These are phyloP conservation scores for Gossypium armourianum DNA, from an alignment of 441 rosid genomes.

Conservation along the genomic window DNA sequence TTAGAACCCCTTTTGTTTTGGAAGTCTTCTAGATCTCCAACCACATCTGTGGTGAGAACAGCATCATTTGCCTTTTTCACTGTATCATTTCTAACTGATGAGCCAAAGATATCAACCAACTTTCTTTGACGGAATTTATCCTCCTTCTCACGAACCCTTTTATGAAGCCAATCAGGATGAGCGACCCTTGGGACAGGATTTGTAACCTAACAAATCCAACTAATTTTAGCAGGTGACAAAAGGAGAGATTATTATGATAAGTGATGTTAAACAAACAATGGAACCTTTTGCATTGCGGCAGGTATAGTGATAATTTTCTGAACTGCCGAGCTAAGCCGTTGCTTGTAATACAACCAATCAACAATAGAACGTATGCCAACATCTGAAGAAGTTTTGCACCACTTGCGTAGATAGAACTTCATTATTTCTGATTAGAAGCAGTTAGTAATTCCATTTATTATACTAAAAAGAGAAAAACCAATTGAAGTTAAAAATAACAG, in stretches of 20 bases:
- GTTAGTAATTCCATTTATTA: conserved; percentile 19
- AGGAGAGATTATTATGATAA: conserved; percentile 14
- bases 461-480: conserved; percentile 15
- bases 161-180: conserved; percentile 98
- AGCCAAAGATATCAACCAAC: conserved; percentile 56
- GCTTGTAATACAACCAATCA: conserved; percentile 94
- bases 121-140: conserved; percentile 85
- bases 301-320: conserved; percentile 93
- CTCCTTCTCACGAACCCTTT: conserved; percentile 86
- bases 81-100: conserved; percentile 30
- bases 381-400: conserved; percentile 82
- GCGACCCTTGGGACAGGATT: conserved; percentile 96
- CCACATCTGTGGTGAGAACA: conserved; percentile 18
- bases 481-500: conserved; percentile 8
- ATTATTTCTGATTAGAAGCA: conserved; percentile 47
- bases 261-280: conserved; percentile 16
- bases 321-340: conserved; percentile 82
- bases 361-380: conserved; percentile 68
- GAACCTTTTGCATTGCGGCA: conserved; percentile 99
- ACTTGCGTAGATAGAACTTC: conserved; percentile 67
- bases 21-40: conserved; percentile 78
- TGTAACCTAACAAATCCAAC: conserved; percentile 45
- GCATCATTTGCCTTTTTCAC: conserved; percentile 22
- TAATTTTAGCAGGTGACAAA: conserved; percentile 21
- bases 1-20: conserved; percentile 34